Evolutionary conservation across 2,329 filamentous ascomycete species (phyloP).

Genomic region (Verruconis gallopava): DNA sequence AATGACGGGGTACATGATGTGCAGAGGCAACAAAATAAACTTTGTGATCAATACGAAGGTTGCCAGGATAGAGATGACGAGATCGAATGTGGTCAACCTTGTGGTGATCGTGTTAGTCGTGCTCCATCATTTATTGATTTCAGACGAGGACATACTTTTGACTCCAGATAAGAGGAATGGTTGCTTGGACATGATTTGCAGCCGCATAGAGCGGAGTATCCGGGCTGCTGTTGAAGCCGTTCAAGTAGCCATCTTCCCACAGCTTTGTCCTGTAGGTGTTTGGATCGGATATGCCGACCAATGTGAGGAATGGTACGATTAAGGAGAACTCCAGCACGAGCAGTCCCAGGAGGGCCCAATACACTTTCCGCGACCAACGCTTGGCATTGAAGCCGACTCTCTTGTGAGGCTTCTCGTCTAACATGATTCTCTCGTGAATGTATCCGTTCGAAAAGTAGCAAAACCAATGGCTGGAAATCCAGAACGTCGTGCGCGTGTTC

Average conservation of each 20-base stretch:
- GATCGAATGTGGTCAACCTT: constrained; percentile 63
- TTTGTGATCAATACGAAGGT: constrained; percentile 66
- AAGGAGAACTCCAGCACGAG: constrained; percentile 54
- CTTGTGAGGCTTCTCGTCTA: not conserved
- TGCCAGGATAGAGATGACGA: constrained; percentile 61
- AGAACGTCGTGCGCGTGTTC: no score
- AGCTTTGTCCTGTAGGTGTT: constrained; percentile 58
- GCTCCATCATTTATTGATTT: no score
- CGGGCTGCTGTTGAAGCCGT: constrained; percentile 64
- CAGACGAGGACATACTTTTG: constrained; percentile 44
- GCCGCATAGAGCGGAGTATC: constrained; percentile 57
- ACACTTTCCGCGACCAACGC: constrained; percentile 2
- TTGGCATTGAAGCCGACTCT: not conserved
- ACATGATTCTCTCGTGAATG: no score
- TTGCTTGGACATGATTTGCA: constrained; percentile 53
- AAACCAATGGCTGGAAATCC: no score
- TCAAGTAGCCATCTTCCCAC: constrained; percentile 58
- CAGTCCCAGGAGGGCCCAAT: constrained; percentile 27
- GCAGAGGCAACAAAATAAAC: constrained; percentile 55
- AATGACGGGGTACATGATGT: constrained; percentile 55
- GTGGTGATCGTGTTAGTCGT: no score
- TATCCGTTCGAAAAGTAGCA: no score
- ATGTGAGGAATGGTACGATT: constrained; percentile 51
- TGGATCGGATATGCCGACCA: constrained; percentile 62
- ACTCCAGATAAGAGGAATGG: constrained; percentile 60